phyloP scores from a whole-genome alignment of 441 rosid genomes.

The Omphalea diandra region DNA sequence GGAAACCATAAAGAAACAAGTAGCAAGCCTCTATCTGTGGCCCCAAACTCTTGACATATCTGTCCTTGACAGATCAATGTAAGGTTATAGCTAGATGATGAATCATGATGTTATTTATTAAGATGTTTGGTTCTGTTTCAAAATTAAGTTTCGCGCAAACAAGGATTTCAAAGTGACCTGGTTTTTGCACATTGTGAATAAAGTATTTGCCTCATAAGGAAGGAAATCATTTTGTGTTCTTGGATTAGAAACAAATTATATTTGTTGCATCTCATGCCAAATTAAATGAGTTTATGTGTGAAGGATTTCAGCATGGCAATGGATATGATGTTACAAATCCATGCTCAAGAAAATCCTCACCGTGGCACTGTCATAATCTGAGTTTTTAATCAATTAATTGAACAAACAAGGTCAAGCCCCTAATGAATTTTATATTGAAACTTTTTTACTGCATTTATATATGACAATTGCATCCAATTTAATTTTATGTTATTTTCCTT shows the following conservation, averaged over 20 bases:
- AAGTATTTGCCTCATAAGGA: background rate
- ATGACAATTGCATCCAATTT: background rate
- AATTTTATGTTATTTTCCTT: slow-evolving; percentile 11
- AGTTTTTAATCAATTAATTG: background rate
- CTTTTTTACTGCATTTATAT: background rate
- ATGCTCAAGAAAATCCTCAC: background rate
- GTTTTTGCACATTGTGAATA: background rate
- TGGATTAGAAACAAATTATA: background rate
- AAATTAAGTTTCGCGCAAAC: background rate
- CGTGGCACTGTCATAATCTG: background rate
- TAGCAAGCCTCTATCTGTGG: slow-evolving; percentile 75
- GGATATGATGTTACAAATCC: background rate
- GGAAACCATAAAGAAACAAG: slow-evolving; percentile 61
- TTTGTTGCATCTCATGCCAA: background rate
- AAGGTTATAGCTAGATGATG: slow-evolving; percentile 29
- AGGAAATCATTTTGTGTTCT: background rate
- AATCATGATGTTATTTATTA: background rate
- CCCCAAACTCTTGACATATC: slow-evolving; percentile 67
- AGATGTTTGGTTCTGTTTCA: background rate
- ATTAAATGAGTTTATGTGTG: background rate
- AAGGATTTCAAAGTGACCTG: background rate
- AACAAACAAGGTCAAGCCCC: background rate
- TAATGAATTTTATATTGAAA: background rate
- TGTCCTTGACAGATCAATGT: slow-evolving; percentile 70
- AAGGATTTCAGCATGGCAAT: background rate